Percentiles rank a stretch among this genome's conserved stretches.
phyloP scores from a whole-genome alignment of 2,329 filamentous ascomycete species.

The Fusarium papillatum region DNA sequence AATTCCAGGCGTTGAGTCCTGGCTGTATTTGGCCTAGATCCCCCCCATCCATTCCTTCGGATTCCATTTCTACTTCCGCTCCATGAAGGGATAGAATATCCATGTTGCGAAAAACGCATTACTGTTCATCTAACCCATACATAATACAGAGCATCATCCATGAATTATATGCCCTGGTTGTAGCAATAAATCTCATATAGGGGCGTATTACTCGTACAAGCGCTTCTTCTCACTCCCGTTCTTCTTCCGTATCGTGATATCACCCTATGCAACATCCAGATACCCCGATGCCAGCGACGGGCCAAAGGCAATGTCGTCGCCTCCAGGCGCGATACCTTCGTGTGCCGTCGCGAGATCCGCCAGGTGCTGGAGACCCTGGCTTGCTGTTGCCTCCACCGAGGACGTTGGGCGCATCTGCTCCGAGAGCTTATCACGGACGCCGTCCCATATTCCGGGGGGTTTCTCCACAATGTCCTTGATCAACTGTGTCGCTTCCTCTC shows the following conservation, averaged over 20 bases:
- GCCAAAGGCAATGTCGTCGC: slow-evolving; percentile 49
- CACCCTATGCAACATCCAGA: slow-evolving; percentile 47
- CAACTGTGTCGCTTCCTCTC: slow-evolving; percentile 68
- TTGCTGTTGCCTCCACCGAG: slow-evolving; percentile 57
- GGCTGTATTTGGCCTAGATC: not conserved
- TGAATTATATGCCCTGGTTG: not conserved
- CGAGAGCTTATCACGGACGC: slow-evolving; percentile 60
- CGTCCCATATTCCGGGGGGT: slow-evolving; percentile 69
- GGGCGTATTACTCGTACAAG: slow-evolving; percentile 33
- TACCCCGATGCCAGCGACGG: slow-evolving; percentile 52
- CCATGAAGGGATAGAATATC: not conserved
- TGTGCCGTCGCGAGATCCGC: slow-evolving; percentile 68
- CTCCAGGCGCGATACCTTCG: slow-evolving; percentile 47
- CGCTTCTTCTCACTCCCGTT: not conserved
- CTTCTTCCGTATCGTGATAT: not conserved
- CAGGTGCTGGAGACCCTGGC: slow-evolving; percentile 70
- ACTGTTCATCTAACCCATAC: not conserved
- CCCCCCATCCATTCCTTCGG: not conserved
- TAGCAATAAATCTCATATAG: slow-evolving; percentile 14
- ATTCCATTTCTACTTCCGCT: not conserved
- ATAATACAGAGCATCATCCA: slow-evolving; percentile 21
- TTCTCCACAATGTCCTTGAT: slow-evolving; percentile 70
- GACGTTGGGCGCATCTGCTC: slow-evolving; percentile 52
- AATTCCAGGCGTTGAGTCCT: not conserved
- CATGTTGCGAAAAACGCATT: not conserved